These are phyloP conservation scores for Alliaria petiolata DNA, from an alignment of 345 rosid species.

Conservation along the genomic window DNA sequence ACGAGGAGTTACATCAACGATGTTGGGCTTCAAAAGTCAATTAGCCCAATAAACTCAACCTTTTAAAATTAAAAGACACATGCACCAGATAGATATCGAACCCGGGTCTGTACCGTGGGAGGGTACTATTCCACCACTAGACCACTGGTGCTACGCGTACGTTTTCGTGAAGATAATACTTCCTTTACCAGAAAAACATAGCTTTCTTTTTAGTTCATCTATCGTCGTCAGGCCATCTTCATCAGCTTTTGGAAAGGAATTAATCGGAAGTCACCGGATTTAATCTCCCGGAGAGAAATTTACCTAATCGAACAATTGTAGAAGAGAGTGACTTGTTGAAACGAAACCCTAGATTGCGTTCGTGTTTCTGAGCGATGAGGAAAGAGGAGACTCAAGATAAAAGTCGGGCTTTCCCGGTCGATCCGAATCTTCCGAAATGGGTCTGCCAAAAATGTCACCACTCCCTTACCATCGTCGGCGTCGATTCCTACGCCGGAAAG, in stretches of 20 bases:
- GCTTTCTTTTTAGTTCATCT: no score
- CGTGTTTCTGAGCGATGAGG: conserved; percentile 26
- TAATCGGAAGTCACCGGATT: no score
- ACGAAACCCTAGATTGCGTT: background rate
- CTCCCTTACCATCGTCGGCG: conserved; percentile 79
- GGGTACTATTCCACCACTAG: conserved; percentile 62
- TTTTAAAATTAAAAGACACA: background rate
- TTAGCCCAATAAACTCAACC: background rate
- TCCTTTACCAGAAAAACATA: no score
- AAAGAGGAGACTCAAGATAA: conserved; percentile 46
- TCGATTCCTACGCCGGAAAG: conserved; percentile 84
- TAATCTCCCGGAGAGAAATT: no score
- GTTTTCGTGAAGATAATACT: no score
- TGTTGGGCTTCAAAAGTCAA: conserved; percentile 34
- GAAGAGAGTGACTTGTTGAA: background rate
- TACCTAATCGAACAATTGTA: no score
- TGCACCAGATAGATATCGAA: conserved; percentile 82
- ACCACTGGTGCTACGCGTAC: conserved; percentile 51
- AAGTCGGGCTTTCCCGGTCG: conserved; percentile 52
- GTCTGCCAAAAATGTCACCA: conserved; percentile 84
- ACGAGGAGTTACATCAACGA: no score
- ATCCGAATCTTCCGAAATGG: conserved; percentile 83
- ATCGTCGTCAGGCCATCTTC: no score
- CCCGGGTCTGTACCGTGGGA: conserved; percentile 86
- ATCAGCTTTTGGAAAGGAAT: no score